These are phyloP conservation scores for Rosa multiflora DNA, from an alignment of 306 rosid species.

Conservation along the genomic window DNA sequence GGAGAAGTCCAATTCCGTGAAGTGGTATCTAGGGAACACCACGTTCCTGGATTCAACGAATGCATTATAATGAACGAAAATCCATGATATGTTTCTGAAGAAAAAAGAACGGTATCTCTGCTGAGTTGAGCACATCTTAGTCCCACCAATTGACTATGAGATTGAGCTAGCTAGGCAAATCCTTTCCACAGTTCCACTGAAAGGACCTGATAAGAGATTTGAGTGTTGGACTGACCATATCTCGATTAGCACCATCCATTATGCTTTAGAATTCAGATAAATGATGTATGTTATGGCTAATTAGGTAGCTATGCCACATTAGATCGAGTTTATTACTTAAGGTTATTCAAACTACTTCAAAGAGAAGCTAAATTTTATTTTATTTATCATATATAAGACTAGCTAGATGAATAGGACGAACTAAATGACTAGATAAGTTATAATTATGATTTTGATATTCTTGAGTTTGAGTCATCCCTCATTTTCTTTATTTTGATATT, in stretches of 20 bases:
- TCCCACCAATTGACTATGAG: constrained; percentile 26
- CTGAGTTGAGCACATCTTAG: constrained; percentile 13
- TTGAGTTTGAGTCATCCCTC: too few species aligned
- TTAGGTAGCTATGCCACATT: not conserved
- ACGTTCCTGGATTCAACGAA: constrained; percentile 36
- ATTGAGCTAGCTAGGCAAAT: constrained; percentile 1
- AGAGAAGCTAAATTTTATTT: too few species aligned
- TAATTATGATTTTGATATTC: too few species aligned
- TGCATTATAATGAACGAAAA: constrained; percentile 34
- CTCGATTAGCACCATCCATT: constrained; percentile 4
- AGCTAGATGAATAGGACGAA: not conserved
- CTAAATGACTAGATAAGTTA: too few species aligned
- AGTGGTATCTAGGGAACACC: constrained; percentile 49
- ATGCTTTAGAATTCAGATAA: not conserved
- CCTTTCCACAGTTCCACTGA: constrained; percentile 12
- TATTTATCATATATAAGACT: too few species aligned
- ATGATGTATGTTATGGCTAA: not conserved
- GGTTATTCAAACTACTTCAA: too few species aligned
- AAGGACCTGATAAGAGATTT: not conserved
- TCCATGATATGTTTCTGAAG: constrained; percentile 24
- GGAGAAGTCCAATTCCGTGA: constrained; percentile 20
- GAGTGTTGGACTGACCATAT: not conserved
- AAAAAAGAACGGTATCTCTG: not conserved
- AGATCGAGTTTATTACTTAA: too few species aligned
- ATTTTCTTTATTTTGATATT: too few species aligned